Base-by-base conservation (phyloP, 345 rosid genomes). In the Eucalyptus victrix region DNA sequence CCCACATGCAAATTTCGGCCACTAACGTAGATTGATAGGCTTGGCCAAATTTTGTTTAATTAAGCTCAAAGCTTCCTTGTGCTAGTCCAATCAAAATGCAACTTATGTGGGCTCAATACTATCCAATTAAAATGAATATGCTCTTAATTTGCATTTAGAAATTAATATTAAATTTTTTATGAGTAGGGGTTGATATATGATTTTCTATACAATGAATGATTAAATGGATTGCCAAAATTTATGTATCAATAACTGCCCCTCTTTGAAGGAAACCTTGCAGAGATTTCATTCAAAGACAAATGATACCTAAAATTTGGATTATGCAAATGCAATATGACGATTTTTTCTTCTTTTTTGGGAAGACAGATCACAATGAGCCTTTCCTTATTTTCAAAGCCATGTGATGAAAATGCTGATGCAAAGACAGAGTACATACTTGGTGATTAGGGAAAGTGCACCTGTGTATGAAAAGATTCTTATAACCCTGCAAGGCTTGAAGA, bases 221-320 rank as follows among this genome's bases (percentile, higher is more conserved):
- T 67, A 32, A 67, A n/a, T 8, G 17, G 8, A 28, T 28, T 6
- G 8, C 0, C 69, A 60, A 6, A 28, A 60, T 60, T 28, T 60
- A 60, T 12, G 8, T 12, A 16, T 60, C 4, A 60, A 60, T 13
- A 60, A 0, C 4, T 12, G 4, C 1, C 8, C 4, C 1, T 60
- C 4, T 12, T 3, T 60, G 6, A 60, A 1, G 69, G 69, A 8
- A 28, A 12, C 16, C 4, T 60, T 13, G 1, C 0, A 12, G 17
- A 60, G 8, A 0, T 56, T 56, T 56, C 30, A 4, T 56, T 9
- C 28, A 56, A 56, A 23, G 30, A 56, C 0, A 56, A 56, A 24
- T 56, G 62, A 56, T 56, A 23, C 6, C 62, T 56, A 56, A 56
- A 56, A 23, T 56, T 23, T 56, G 30, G 12, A 56, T 1, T 24